These are phyloP conservation scores for Arabidopsis arenosa DNA, from an alignment of 345 rosid genomes.

Conservation along the genomic window DNA sequence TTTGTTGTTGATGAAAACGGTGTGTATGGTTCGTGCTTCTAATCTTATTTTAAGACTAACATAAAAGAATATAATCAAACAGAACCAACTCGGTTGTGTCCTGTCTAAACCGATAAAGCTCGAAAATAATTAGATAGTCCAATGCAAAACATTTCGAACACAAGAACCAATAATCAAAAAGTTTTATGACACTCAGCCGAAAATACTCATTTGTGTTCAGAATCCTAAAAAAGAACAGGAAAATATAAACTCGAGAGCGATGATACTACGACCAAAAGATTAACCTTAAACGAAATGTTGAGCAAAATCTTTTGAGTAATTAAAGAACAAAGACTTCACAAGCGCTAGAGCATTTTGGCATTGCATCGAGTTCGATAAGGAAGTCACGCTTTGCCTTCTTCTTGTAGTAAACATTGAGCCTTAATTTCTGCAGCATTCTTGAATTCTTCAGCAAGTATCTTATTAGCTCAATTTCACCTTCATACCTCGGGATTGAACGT, in stretches of 20 bases:
- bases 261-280: too few relatives aligned
- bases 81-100: too few relatives aligned
- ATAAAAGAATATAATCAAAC: too few relatives aligned
- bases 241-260: too few relatives aligned
- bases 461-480: background rate
- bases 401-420: background rate
- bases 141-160: too few relatives aligned
- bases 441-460: background rate
- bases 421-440: background rate
- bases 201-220: background rate
- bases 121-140: too few relatives aligned
- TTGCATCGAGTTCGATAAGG: conserved; percentile 52
- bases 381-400: conserved; percentile 69
- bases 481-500: background rate
- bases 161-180: background rate
- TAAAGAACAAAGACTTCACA: conserved; percentile 20
- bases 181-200: background rate
- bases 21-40: too few relatives aligned
- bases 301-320: background rate
- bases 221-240: too few relatives aligned
- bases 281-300: background rate
- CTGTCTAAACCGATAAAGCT: too few relatives aligned
- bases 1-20: too few relatives aligned
- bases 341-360: conserved; percentile 26
- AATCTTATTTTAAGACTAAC: too few relatives aligned